Evolutionary conservation across 306 rosid genomes (phyloP).

Genomic region (Malus domestica): DNA sequence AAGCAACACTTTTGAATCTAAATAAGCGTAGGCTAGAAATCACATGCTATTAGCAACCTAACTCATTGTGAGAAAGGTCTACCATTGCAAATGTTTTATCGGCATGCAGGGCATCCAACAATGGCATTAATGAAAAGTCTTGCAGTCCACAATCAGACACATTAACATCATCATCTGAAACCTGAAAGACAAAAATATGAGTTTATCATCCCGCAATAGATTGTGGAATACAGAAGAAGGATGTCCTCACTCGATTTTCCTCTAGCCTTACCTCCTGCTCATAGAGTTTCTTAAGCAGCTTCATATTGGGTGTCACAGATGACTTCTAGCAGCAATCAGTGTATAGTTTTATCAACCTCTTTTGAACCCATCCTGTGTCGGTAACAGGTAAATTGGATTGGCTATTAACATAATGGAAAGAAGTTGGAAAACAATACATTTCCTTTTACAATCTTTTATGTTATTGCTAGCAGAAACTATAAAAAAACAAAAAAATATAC

Average conservation of each 20-base stretch:
- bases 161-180: slow-evolving; percentile 77
- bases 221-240: slow-evolving; percentile 10
- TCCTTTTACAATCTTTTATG: not conserved
- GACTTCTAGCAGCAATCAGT: slow-evolving; percentile 63
- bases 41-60: slow-evolving; percentile 38
- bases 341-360: slow-evolving; percentile 72
- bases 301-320: slow-evolving; percentile 63
- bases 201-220: not conserved
- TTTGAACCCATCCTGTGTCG: slow-evolving; percentile 72
- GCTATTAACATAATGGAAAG: not conserved
- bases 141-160: slow-evolving; percentile 86
- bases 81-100: slow-evolving; percentile 71
- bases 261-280: slow-evolving; percentile 65
- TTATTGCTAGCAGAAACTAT: not conserved
- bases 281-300: slow-evolving; percentile 75
- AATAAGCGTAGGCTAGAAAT: not conserved
- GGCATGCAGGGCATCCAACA: slow-evolving; percentile 64
- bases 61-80: slow-evolving; percentile 83
- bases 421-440: not conserved
- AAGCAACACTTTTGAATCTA: not conserved
- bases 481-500: not conserved
- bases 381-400: not conserved
- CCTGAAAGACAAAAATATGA: slow-evolving; percentile 30
- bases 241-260: not conserved
- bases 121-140: slow-evolving; percentile 75